Evolutionary conservation across 441 rosid species (phyloP), one percentile per base, ranked within the genome.

Genomic region (Syzygium syzygioides): DNA sequence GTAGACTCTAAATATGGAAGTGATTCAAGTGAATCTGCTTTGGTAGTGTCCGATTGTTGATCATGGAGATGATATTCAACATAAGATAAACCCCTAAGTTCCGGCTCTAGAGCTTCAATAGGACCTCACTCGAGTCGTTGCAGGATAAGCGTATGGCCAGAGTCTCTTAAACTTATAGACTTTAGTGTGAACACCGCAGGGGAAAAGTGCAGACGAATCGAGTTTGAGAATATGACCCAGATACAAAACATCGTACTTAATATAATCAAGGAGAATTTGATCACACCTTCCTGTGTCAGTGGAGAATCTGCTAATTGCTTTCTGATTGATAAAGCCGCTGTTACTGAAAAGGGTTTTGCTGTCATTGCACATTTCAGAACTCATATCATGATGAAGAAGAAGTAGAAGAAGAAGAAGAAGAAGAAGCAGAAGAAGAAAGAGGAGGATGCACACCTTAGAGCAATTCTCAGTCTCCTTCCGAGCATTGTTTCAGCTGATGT

Each of bases 321-420:
- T 76, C 83, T 76, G 83, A 76, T 41, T 41, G 83, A 76, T 76
- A 20, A 37, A 71, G 80, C 80, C 17, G n/a, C 52, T 12, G 53
- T 41, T 76, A 41, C 53, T 6, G 83, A 7, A 23, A 76, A 76
- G 52, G 83, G 52, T 41, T 41, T 13, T 41, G 83, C 83, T 41
- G 83, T 25, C 83, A 41, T 76, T 41, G 83, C 83, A 76, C 83
- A 76, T 76, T 76, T 76, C 50, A 76, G 83, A 76, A 41, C 83
- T 76, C 83, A 76, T 18, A 23, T 76, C 52, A 76, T 1, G 83
- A 12, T 41, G 83, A 14, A 76, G 50, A 41, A 71, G 50, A 12
- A 66, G 80, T 1, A 34, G 83, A 7, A 37, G 80, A 0, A 34
- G 79, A 0, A 32, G 79, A 0, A 32, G 79, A 0, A 64, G 76